Evolutionary conservation across 2,329 filamentous ascomycete genomes (phyloP), one percentile per base, ranked within the genome.

Genomic region (Colletotrichum sp.): DNA sequence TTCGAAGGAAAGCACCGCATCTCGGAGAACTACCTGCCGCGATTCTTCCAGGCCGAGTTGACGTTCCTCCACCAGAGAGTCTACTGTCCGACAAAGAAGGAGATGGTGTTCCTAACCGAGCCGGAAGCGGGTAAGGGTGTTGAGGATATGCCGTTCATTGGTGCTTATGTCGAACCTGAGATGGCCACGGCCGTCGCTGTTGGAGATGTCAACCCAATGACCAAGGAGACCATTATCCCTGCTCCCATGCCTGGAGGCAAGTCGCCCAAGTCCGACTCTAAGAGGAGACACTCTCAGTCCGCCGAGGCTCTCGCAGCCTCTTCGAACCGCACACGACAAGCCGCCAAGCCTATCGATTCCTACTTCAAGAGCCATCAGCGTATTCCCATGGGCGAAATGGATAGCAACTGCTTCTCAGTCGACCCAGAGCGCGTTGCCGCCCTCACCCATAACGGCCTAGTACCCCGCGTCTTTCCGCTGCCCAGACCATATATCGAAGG

Each of bases 31-130:
- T 99, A 98, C 82, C 86, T 97, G 32, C 92, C 94, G 9, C 89
- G 91, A 25, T 99, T 98, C 82, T 91, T 92, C 77, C 93, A 96
- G 82, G 97, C 97, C 0, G 97, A 99, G 84, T 88, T 95, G 79
- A 98, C 97, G 0, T 99, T 99, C 81, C 86, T 98, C 22, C 94
- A 98, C 81, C 97, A 98, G 86, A 94, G 97, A 85, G 96, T 98
- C 5, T 99, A 95, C 83, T 98, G 96, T 82, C 96, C 96, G 0
- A 87, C 89, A 48, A 89, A 90, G 57, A 89, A 93, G 74, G 87
- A 92, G 77, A 85, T 98, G 60, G 94, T 98, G 55, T 93, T 95
- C 76, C 88, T 98, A 74, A 97, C 93, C 1, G 88, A 92, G 16
- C 90, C 93, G 0, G 90, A 92, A 1, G 86, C 90, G 8, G 91